Conservation (phyloP, 108 stramenopile species). For the Fragilaria radians region DNA sequence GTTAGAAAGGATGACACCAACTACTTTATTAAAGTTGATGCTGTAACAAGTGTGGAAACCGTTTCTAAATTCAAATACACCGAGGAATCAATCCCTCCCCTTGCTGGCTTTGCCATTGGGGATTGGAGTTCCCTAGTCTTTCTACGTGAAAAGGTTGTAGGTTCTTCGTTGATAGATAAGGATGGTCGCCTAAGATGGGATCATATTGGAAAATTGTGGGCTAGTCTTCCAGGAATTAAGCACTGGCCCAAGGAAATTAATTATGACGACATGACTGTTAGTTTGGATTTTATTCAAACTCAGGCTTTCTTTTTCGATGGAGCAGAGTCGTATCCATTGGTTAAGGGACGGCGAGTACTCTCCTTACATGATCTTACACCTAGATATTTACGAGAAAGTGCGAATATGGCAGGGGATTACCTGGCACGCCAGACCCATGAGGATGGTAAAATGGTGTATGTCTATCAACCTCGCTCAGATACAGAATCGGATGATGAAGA, state of each 20-base stretch:
- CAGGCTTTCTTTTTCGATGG: neutral
- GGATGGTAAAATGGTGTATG: neutral
- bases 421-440: neutral
- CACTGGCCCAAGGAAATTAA: neutral
- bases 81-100: neutral
- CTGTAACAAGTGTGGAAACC: neutral
- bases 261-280: neutral
- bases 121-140: neutral
- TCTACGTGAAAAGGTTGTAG: neutral
- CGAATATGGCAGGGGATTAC: neutral
- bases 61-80: neutral
- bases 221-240: neutral
- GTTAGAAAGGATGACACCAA: neutral
- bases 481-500: neutral
- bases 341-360: neutral
- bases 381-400: neutral
- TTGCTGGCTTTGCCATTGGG: neutral
- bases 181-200: constrained; percentile 1
- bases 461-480: neutral
- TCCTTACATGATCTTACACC: neutral
- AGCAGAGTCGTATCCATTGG: neutral
- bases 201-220: constrained; percentile 1
- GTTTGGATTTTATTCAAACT: neutral
- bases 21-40: constrained; percentile 2
- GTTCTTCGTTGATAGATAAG: neutral